phyloP scores from a whole-genome alignment of 73 alveolate species.

The Tetrahymena thermophila region DNA sequence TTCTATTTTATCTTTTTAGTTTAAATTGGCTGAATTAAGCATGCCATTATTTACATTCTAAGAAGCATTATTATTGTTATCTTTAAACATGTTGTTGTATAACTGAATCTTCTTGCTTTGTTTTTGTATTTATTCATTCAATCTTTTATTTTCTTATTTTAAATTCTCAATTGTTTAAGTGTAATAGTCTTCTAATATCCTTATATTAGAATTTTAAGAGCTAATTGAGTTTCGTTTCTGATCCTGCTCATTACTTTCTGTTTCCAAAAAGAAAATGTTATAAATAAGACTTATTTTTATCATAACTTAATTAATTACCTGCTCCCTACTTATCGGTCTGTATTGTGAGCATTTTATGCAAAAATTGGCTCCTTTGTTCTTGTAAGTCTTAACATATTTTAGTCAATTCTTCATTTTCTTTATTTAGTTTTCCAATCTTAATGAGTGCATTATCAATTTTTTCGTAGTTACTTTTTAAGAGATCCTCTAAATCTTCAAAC shows the following conservation, averaged over 20 bases:
- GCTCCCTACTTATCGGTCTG: background rate
- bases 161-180: background rate
- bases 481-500: background rate
- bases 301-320: background rate
- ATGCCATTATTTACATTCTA: background rate
- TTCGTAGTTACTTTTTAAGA: background rate
- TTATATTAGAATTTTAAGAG: background rate
- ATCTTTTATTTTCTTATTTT: background rate
- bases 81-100: background rate
- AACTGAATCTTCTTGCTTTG: background rate
- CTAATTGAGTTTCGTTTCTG: background rate
- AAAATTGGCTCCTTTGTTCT: background rate
- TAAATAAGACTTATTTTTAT: background rate
- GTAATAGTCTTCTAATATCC: background rate
- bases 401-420: background rate
- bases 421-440: background rate
- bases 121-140: background rate
- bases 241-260: background rate
- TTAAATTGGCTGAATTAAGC: background rate
- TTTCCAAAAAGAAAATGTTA: background rate
- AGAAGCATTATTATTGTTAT: background rate
- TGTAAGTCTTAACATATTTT: background rate
- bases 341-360: background rate
- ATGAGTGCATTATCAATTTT: background rate
- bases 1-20: background rate